Conservation (phyloP, 441 rosid genomes). For the Manihot esculenta region DNA sequence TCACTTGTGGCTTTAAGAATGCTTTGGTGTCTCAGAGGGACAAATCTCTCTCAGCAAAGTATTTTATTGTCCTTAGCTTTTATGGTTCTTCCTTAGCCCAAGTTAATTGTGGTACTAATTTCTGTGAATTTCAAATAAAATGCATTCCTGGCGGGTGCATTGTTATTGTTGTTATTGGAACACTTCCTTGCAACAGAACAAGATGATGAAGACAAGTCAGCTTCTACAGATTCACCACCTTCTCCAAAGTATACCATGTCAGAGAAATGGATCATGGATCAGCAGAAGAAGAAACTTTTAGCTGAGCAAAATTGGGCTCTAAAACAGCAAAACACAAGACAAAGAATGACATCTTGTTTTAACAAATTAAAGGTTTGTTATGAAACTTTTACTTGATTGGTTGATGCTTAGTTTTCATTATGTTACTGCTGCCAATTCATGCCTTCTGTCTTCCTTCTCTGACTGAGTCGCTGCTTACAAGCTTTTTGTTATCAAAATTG, state of each 20-base stretch:
- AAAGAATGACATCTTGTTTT: constrained; percentile 56
- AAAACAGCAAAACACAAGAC: constrained; percentile 66
- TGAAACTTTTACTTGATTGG: constrained; percentile 13
- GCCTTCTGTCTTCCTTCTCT: neutral
- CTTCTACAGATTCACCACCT: constrained; percentile 42
- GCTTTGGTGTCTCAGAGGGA: constrained; percentile 31
- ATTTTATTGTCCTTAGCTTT: constrained; percentile 8
- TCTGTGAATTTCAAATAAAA: constrained; percentile 28
- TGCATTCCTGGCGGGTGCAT: constrained; percentile 26
- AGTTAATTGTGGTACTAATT: constrained; percentile 11
- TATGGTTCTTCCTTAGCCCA: neutral
- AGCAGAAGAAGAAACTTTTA: constrained; percentile 53
- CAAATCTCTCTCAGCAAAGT: constrained; percentile 10
- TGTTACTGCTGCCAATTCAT: constrained; percentile 8
- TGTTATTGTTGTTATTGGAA: constrained; percentile 24
- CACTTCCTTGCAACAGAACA: constrained; percentile 43
- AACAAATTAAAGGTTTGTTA: constrained; percentile 69
- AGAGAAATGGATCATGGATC: constrained; percentile 83
- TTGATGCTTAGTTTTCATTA: constrained; percentile 17
- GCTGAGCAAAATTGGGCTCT: constrained; percentile 58
- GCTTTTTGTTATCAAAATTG: neutral
- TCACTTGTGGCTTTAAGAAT: constrained; percentile 7
- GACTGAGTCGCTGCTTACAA: neutral
- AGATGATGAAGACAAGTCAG: constrained; percentile 53
- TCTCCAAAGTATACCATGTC: constrained; percentile 75